Conservation (phyloP, 768 basidiomycete genomes). For the Saitozyma sp. region DNA sequence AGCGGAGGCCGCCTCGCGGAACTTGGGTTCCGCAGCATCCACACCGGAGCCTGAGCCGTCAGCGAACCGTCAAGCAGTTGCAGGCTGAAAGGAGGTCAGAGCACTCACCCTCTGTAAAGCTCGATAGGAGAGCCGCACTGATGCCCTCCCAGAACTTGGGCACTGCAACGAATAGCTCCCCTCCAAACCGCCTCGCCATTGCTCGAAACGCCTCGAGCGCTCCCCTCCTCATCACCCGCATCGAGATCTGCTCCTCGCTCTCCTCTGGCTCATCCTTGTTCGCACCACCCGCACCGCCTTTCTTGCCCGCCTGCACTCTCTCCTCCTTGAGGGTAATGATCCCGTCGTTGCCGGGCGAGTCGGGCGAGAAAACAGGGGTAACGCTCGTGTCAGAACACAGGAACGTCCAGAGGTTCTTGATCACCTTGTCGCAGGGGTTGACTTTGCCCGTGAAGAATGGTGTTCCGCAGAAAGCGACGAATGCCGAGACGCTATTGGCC, state of each 20-base stretch:
- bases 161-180: conserved; percentile 69
- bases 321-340: conserved; percentile 68
- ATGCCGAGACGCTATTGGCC: conserved; percentile 78
- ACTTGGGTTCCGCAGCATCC: not conserved
- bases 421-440: conserved; percentile 91
- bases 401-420: conserved; percentile 95
- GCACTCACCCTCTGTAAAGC: conserved; percentile 66
- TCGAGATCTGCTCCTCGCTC: conserved; percentile 63
- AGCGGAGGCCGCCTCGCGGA: not conserved
- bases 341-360: conserved; percentile 56
- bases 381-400: conserved; percentile 85
- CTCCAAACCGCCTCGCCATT: conserved; percentile 74
- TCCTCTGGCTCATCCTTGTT: conserved; percentile 30
- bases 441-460: conserved; percentile 61
- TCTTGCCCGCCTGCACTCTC: conserved; percentile 25
- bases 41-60: not conserved
- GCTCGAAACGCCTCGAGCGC: conserved; percentile 78
- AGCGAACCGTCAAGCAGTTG: not conserved
- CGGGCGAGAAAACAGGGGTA: conserved; percentile 82
- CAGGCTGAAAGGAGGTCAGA: not conserved
- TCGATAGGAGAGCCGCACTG: conserved; percentile 70
- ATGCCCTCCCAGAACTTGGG: conserved; percentile 96
- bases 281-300: conserved; percentile 8
- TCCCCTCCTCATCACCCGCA: conserved; percentile 76
- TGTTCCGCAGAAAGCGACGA: conserved; percentile 77